Base-by-base conservation (phyloP, 1,139 yeast species). In the Pneumocystis canis region DNA sequence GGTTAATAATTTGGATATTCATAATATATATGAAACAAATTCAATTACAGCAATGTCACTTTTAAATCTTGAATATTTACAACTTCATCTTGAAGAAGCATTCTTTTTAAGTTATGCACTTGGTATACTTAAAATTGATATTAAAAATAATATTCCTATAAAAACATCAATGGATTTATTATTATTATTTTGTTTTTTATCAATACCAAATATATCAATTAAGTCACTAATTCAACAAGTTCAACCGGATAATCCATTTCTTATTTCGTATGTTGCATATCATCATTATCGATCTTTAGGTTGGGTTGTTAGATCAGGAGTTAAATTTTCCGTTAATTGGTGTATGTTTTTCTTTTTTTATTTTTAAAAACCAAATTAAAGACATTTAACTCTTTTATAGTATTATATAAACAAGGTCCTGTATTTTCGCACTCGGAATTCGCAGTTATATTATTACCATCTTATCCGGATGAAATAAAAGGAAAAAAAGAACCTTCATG, bases 371-470 rank as follows among this genome's bases (percentile, higher is more conserved):
- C 9, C 3, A 35, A 35, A 35, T 35, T 35, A 14, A 14, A 5
- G n/a, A n/a, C n/a, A n/a, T 47, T 1, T 47, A 47, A 47, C 11
- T 16, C 28, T 9, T 37, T 14, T 5, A 47, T 40, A 30, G 75
- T 92, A 25, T 76, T 92, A 6, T 92, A 92, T 72, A 83, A 85
- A 64, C 78, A 92, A 64, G 99, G 99, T 0, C 98, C 98, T 9
- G 97, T 97, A 0, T 89, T 90, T 71, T 82, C 85, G 60, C 99
- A 92, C 72, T 97, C 98, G 0, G 96, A 89, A 69, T 88, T 82
- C 72, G 88, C 94, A 3, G 71, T 77, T 20, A 72, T 80, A 68
- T 77, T 87, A 0, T 68, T 82, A 58, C 78, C 81, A 1, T 73
- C 75, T 41, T 70, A 72, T 58, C 54, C 64, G 7, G 77, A 77